These are phyloP conservation scores for Ophiosphaerella korrae DNA, from an alignment of 2,329 filamentous ascomycete species.

Conservation along the genomic window DNA sequence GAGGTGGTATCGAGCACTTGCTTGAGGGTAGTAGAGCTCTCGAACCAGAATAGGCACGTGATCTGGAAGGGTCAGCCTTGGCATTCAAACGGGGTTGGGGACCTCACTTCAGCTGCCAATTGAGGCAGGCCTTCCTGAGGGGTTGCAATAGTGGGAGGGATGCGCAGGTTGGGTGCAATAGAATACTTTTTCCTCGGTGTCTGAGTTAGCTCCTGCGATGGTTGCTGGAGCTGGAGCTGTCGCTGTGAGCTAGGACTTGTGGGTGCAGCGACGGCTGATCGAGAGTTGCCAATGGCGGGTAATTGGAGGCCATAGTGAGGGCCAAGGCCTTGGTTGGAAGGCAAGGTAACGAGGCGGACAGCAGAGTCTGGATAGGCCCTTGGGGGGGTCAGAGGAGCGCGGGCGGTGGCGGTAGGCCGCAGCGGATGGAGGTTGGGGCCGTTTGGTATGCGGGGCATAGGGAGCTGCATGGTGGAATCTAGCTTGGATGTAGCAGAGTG, in stretches of 20 bases:
- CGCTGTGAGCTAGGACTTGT: conserved; percentile 26
- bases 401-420: conserved; percentile 22
- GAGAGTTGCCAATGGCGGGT: conserved; percentile 43
- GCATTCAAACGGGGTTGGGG: not conserved
- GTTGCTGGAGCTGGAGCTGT: conserved; percentile 9
- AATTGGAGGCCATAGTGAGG: conserved; percentile 42
- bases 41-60: conserved; percentile 97
- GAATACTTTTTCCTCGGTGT: conserved; percentile 38
- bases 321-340: conserved; percentile 30
- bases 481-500: conserved; percentile 28
- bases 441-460: conserved; percentile 31
- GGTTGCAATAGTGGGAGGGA: conserved; percentile 44
- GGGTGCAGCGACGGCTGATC: conserved; percentile 28
- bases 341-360: conserved; percentile 39
- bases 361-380: conserved; percentile 35
- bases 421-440: conserved; percentile 30
- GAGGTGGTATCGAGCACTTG: conserved; percentile 68
- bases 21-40: conserved; percentile 79
- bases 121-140: conserved; percentile 49
- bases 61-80: conserved; percentile 61
- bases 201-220: conserved; percentile 25
- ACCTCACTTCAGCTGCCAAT: conserved; percentile 48
- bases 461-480: conserved; percentile 42
- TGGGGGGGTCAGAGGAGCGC: conserved; percentile 42
- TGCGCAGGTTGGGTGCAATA: conserved; percentile 43